These are phyloP conservation scores for Clonostachys chloroleuca DNA, from an alignment of 2,329 filamentous ascomycete species.

Conservation along the genomic window DNA sequence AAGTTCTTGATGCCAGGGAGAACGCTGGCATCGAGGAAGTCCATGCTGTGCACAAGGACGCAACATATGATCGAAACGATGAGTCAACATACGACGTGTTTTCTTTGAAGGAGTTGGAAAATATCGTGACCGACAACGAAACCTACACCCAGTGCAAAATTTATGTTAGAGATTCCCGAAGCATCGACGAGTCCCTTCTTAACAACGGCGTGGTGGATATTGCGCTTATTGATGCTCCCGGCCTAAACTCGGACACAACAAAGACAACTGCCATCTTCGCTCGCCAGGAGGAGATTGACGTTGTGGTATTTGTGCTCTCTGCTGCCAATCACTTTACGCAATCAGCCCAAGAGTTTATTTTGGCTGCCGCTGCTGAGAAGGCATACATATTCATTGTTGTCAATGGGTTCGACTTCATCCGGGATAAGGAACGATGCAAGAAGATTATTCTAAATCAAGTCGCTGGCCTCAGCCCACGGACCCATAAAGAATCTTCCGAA, in stretches of 20 bases:
- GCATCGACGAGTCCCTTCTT: slow-evolving; percentile 87
- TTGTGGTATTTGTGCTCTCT: slow-evolving; percentile 96
- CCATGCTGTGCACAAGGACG: slow-evolving; percentile 86
- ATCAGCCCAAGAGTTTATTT: slow-evolving; percentile 96
- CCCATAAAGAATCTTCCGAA: slow-evolving; percentile 87
- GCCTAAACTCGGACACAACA: slow-evolving; percentile 90
- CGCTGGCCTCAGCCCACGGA: slow-evolving; percentile 79
- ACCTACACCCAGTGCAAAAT: slow-evolving; percentile 94
- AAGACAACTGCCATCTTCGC: slow-evolving; percentile 98
- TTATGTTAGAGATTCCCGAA: slow-evolving; percentile 85
- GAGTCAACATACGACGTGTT: slow-evolving; percentile 94
- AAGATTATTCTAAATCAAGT: slow-evolving; percentile 93
- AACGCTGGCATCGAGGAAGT: slow-evolving; percentile 92
- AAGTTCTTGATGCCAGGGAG: slow-evolving; percentile 87
- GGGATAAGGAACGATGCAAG: slow-evolving; percentile 85
- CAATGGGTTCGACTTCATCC: slow-evolving; percentile 92
- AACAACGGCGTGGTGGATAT: slow-evolving; percentile 99
- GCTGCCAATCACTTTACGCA: slow-evolving; percentile 97
- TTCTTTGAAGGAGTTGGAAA: slow-evolving; percentile 71
- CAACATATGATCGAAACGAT: slow-evolving; percentile 79
- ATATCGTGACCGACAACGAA: slow-evolving; percentile 74
- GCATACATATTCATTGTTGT: slow-evolving; percentile 99
- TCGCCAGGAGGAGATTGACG: slow-evolving; percentile 95
- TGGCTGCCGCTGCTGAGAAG: slow-evolving; percentile 92
- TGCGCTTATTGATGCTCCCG: slow-evolving; percentile 92